These are phyloP conservation scores for Mentha longifolia DNA, from an alignment of 257 asterid genomes.

Conservation along the genomic window DNA sequence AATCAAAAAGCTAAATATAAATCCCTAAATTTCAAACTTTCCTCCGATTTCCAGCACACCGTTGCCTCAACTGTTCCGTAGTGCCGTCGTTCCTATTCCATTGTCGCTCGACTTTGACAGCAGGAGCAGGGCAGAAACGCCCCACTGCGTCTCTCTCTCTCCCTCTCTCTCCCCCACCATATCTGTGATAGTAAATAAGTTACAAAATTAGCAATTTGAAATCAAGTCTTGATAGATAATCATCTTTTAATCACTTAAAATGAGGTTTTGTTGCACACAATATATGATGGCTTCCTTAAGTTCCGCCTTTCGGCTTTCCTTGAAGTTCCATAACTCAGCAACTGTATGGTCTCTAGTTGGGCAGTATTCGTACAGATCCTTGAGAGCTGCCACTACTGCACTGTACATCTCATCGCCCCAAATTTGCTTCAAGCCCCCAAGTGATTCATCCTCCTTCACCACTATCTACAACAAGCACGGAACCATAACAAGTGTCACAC, in stretches of 20 bases:
- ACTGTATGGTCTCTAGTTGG: conserved; percentile 47
- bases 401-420: conserved; percentile 43
- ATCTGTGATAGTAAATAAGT: no score
- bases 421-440: conserved; percentile 36
- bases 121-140: no score
- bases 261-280: not conserved
- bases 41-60: no score
- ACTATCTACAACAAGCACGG: not conserved
- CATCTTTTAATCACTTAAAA: not conserved
- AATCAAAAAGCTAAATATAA: no score
- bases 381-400: conserved; percentile 40
- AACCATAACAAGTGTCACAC: not conserved
- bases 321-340: conserved; percentile 53
- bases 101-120: no score
- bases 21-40: no score
- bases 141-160: no score
- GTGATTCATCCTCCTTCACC: conserved; percentile 41
- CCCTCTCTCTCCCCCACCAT: no score
- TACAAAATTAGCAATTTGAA: no score
- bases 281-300: conserved; percentile 45
- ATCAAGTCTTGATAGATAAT: no score
- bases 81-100: no score
- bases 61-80: no score
- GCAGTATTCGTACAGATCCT: conserved; percentile 41
- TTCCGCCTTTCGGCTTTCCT: conserved; percentile 45